Evolutionary conservation across 2,329 filamentous ascomycete genomes (phyloP).

Genomic region (Shiraia sp.): DNA sequence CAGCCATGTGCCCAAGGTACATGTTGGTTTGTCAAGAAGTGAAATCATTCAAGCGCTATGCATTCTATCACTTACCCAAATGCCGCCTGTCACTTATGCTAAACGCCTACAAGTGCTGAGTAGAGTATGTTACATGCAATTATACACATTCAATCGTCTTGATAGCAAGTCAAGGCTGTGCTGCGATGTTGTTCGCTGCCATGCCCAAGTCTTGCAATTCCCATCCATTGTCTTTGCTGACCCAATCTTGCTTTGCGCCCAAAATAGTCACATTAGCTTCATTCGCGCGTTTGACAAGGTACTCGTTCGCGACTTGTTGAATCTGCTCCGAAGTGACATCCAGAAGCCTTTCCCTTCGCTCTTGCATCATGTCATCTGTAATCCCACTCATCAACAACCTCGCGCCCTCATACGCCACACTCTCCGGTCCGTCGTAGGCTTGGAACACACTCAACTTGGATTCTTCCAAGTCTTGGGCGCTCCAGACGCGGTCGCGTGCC

Average conservation of each 20-base stretch:
- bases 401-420: slow-evolving; percentile 88
- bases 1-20: too few relatives aligned
- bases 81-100: background rate
- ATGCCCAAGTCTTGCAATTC: slow-evolving; percentile 74
- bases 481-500: slow-evolving; percentile 81
- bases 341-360: slow-evolving; percentile 78
- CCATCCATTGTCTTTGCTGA: slow-evolving; percentile 67
- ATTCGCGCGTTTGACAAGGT: slow-evolving; percentile 70
- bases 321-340: slow-evolving; percentile 85
- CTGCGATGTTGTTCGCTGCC: slow-evolving; percentile 31
- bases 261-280: slow-evolving; percentile 73
- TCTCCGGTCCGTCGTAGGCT: slow-evolving; percentile 81
- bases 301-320: slow-evolving; percentile 77
- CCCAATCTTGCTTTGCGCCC: slow-evolving; percentile 81
- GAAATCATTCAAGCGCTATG: slow-evolving; percentile 12
- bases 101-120: slow-evolving; percentile 16
- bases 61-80: slow-evolving; percentile 15
- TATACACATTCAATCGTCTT: slow-evolving; percentile 12
- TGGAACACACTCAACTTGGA: slow-evolving; percentile 97
- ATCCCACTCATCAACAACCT: slow-evolving; percentile 81
- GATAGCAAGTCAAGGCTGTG: slow-evolving; percentile 7
- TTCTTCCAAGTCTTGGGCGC: slow-evolving; percentile 84
- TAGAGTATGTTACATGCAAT: slow-evolving; percentile 15
- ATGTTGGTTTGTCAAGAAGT: too few relatives aligned
- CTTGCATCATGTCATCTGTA: slow-evolving; percentile 86